Evolutionary conservation across 2,329 filamentous ascomycete genomes (phyloP), one percentile per base, ranked within the genome.

Genomic region (Talaromyces piceae): DNA sequence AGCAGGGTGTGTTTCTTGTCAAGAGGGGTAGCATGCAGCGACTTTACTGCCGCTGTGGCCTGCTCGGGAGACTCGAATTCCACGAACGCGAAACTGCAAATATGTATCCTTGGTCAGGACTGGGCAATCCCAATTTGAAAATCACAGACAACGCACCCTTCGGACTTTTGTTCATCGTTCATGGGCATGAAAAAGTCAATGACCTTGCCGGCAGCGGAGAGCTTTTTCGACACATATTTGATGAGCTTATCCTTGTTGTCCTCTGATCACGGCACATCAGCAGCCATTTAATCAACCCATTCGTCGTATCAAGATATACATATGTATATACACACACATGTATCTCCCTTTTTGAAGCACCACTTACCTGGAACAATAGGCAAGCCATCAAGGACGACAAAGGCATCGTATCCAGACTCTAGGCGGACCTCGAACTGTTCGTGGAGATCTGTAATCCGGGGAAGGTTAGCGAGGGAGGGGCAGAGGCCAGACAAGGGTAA

Each of bases 1-100:
- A 86, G 81, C 62, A 98, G 82, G 48, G 82, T 95, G 79, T 98
- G 91, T 76, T 86, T 96, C 81, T 94, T 97, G 77, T 98, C 93
- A 64, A 98, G 86, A 41, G 91, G 82, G 5, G 87, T 84, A 63
- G 83, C 82, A 71, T 98, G 84, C 54, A 98, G 85, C 63, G 87
- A 83, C 70, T 95, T 91, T 61, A 91, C 88, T 51, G 91, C 93
- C 49, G 88, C 88, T 51, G 88, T 79, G 25, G 93, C 93, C 76
- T 97, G 91, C 65, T 86, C 88, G 52, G 93, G 79, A 11, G 90
- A 90, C 57, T 89, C 86, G 73, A 91, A 98, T 71, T 98, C 93
- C 63, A 98, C 90, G 67, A 98, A 98, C 53, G 93, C 93, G 67
- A 94, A 98, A 58, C 90, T 95, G 60, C 49, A 51, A 53, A 28